Base-by-base conservation (phyloP, 495 filamentous ascomycete genomes). In the Podospora comata region DNA sequence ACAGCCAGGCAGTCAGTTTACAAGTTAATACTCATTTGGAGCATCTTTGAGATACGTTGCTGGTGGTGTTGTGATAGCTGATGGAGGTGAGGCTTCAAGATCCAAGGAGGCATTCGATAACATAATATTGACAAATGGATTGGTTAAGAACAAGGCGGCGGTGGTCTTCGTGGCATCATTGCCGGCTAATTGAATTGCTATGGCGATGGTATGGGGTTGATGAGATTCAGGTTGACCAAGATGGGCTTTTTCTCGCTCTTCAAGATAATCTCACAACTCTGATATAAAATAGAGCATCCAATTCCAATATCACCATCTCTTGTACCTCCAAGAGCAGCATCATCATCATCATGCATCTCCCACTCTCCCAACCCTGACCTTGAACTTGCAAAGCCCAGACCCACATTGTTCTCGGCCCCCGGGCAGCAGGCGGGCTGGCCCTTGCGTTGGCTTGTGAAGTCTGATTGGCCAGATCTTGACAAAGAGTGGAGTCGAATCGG, bases 381-480 rank as follows among this genome's bases (percentile, higher is more conserved):
- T 48, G 39, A 48, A 48, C 39, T 11, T 11, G 7, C 30, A 32
- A 48, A 48, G 9, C 13, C 2, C 39, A 48, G 39, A 48, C 39
- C 39, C 39, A 48, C 39, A 48, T 18, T 48, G 39, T 48, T 48
- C 39, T 48, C 39, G 39, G 39, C 39, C 39, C 39, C 39, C 30
- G 4, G 23, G 23, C 23, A 23, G 23, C 23, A 23, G 23, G 23
- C 7, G 39, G 39, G 9, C 55, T 48, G 48, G 64, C 64, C 18
- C n/a, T 20, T 57, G 39, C 39, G 39, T 18, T 19, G 11, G 34
- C 7, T 18, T 60, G 3, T 4, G 26, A 19, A 39, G 15, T 15
- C 16, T 60, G 53, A 75, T 75, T 75, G 71, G 73, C 60, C 61
- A 60, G 53, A 56, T 53, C 19, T 2, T 54, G 44, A 6, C 23